A percentile compares a stretch with the other conserved stretches of the same genome.
Evolutionary conservation across 495 filamentous ascomycete species (phyloP).

Genomic region (Viridothelium virens): DNA sequence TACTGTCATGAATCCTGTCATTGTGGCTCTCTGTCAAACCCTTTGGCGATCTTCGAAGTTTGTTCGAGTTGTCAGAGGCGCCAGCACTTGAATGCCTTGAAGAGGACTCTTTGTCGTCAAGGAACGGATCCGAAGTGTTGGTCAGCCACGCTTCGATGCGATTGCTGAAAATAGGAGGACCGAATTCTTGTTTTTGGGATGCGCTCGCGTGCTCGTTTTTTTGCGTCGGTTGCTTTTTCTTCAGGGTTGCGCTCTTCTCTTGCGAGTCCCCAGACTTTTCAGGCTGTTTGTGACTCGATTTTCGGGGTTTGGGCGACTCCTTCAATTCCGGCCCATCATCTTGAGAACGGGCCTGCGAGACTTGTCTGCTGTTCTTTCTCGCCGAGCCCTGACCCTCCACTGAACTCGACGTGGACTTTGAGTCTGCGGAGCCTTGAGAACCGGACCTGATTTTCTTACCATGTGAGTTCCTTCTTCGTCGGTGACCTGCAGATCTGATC

Average conservation of each 20-base stretch:
- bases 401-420: conserved; percentile 4
- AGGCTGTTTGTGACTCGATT: background rate
- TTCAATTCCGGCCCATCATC: conserved; percentile 12
- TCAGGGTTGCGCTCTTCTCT: conserved; percentile 11
- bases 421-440: background rate
- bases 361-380: conserved; percentile 13
- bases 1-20: background rate
- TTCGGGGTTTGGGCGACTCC: background rate
- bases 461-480: background rate
- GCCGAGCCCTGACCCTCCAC: conserved; percentile 15
- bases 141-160: conserved; percentile 36
- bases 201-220: conserved; percentile 10
- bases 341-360: conserved; percentile 7
- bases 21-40: background rate
- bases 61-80: background rate
- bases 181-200: conserved; percentile 6
- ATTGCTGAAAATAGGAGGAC: conserved; percentile 25
- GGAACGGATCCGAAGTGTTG: conserved; percentile 33
- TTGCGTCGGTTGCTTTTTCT: conserved; percentile 18
- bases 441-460: background rate
- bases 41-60: background rate
- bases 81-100: conserved; percentile 8
- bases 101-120: conserved; percentile 18
- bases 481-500: background rate
- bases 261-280: background rate